phyloP scores from a whole-genome alignment of 371 early-diverging fungal genomes.

The Rhizopus arrhizus region DNA sequence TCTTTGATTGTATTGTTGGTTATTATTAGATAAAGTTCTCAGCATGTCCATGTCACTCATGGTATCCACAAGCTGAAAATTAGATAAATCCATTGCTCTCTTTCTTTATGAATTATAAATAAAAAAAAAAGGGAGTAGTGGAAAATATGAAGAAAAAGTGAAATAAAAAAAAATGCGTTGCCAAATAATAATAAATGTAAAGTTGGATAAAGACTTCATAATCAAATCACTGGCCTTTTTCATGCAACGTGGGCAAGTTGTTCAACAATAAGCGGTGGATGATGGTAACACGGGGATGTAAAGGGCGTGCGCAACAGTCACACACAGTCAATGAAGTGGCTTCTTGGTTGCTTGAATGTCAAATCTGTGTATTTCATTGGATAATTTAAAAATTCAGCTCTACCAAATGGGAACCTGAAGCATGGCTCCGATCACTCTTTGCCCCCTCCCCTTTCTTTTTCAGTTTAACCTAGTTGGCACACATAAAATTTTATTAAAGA shows the following conservation, averaged over 20 bases:
- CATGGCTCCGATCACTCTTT: neutral
- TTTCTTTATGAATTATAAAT: neutral
- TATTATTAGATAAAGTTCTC: slow-evolving; percentile 18
- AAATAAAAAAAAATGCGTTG: neutral
- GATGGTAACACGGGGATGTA: neutral
- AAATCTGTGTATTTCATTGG: neutral
- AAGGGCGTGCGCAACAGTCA: neutral
- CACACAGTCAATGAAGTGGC: neutral
- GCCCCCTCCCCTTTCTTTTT: neutral
- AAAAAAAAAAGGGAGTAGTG: neutral
- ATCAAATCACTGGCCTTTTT: slow-evolving; percentile 7
- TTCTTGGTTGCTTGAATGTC: neutral
- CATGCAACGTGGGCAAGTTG: slow-evolving; percentile 8
- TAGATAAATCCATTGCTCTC: slow-evolving; percentile 24
- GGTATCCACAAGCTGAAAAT: slow-evolving; percentile 26
- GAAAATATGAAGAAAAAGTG: neutral
- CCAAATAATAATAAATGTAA: neutral
- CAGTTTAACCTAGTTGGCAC: no score
- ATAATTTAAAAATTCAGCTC: no score
- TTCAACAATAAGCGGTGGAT: neutral
- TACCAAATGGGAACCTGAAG: no score
- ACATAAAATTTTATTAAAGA: no score
- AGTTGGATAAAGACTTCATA: neutral
- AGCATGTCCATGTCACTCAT: slow-evolving; percentile 32
- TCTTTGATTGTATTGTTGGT: neutral